Evolutionary conservation across 192 early-diverging fungal genomes (phyloP).

Genomic region (Backusella parvicylindrica): DNA sequence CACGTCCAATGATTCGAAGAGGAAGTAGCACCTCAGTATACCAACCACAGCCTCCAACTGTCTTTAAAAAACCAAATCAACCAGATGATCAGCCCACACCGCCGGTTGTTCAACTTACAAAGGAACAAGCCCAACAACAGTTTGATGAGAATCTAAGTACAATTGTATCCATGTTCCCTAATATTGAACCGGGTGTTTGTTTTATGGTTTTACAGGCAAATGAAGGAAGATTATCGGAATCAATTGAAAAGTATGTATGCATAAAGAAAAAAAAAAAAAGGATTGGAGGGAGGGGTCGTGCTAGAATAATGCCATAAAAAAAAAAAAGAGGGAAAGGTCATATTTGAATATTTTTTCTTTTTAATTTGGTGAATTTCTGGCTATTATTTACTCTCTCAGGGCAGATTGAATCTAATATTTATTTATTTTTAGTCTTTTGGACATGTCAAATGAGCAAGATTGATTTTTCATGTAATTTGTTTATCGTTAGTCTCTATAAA

Average conservation of each 20-base stretch:
- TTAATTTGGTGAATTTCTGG: background rate
- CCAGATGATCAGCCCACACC: background rate
- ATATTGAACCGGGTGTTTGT: constrained; percentile 67
- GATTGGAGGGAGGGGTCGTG: background rate
- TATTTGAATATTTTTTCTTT: background rate
- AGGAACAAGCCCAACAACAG: background rate
- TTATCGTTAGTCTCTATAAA: background rate
- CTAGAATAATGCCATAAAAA: background rate
- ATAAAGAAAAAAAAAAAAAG: background rate
- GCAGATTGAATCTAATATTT: background rate
- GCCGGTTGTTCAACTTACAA: background rate
- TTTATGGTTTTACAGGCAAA: constrained; percentile 72
- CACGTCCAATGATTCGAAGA: background rate
- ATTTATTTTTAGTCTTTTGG: constrained; percentile 1
- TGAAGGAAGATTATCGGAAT: constrained; percentile 42
- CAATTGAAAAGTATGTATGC: constrained; percentile 41
- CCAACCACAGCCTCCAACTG: background rate
- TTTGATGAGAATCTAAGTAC: constrained; percentile 53
- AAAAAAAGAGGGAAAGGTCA: no score
- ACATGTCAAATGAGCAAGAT: constrained; percentile 16
- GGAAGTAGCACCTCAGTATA: background rate
- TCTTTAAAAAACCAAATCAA: background rate
- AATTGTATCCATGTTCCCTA: constrained; percentile 69
- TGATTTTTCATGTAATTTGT: background rate
- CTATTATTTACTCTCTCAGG: background rate